Conservation (phyloP, 176 grass and related monocot species). For the Avena sativa region DNA sequence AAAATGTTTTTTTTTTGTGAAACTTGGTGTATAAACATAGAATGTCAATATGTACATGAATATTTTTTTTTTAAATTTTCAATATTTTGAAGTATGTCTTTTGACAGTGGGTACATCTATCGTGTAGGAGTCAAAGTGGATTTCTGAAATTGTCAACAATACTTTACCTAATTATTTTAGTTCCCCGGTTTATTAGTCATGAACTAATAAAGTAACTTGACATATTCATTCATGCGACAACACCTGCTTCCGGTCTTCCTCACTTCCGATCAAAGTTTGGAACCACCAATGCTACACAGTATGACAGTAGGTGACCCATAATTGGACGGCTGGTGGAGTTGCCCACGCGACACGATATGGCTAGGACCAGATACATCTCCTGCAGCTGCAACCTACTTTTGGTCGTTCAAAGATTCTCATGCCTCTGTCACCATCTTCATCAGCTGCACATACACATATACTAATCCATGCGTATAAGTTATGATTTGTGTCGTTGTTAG, state of each 20-base stretch:
- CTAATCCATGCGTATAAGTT: background rate
- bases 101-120: too few species aligned
- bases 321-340: background rate
- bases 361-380: background rate
- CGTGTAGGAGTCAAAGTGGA: too few species aligned
- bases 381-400: background rate
- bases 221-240: background rate
- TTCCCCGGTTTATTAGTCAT: background rate
- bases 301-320: conserved; percentile 18
- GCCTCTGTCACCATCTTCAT: background rate
- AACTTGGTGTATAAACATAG: too few species aligned
- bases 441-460: background rate
- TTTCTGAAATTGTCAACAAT: too few species aligned
- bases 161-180: background rate
- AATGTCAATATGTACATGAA: too few species aligned
- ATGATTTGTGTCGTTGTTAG: background rate
- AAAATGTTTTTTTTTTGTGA: too few species aligned
- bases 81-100: too few species aligned
- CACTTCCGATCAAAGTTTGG: background rate
- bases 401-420: conserved; percentile 36
- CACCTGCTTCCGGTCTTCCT: background rate
- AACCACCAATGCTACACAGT: background rate
- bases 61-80: too few species aligned
- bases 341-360: background rate
- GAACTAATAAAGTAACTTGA: background rate